Percentiles rank a stretch among this genome's conserved stretches.
Conservation (phyloP, 352 stramenopile genomes). For the Phytophthora melonis region DNA sequence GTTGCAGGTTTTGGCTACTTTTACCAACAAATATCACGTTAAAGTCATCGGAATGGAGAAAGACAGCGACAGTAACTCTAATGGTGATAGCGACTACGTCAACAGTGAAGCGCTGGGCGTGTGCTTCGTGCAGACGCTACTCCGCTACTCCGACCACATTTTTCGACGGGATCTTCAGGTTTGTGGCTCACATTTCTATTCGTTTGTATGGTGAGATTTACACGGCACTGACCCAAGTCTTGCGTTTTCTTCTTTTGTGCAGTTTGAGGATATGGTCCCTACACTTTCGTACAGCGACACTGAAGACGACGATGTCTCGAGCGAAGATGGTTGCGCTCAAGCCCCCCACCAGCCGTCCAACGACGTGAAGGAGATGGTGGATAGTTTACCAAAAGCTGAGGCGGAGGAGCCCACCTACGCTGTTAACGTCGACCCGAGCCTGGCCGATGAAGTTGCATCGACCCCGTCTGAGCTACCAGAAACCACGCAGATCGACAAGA, state of each 20-base stretch:
- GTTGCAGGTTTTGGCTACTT: constrained; percentile 47
- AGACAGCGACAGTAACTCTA: constrained; percentile 5
- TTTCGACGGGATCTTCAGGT: constrained; percentile 71
- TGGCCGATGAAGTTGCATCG: neutral
- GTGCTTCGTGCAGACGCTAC: constrained; percentile 72
- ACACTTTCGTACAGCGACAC: constrained; percentile 62
- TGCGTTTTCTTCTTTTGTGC: neutral
- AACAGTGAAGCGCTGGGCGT: constrained; percentile 39
- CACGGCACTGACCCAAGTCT: constrained; percentile 4
- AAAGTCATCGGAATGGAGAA: constrained; percentile 53
- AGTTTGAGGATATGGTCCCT: constrained; percentile 36
- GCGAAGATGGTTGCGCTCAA: constrained; percentile 35
- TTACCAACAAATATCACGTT: constrained; percentile 49
- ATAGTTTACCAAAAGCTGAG: constrained; percentile 16
- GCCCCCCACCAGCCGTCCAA: constrained; percentile 2
- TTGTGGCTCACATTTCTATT: constrained; percentile 4
- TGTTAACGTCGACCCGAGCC: neutral
- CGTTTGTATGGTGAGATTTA: neutral
- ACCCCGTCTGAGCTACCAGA: constrained; percentile 1
- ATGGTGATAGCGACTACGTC: neutral
- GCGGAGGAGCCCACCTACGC: constrained; percentile 9
- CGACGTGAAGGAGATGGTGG: constrained; percentile 1
- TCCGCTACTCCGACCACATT: constrained; percentile 73
- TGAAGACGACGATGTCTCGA: constrained; percentile 62
- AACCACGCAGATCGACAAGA: neutral